Base-by-base conservation (phyloP, 2,329 filamentous ascomycete species). In the Domatiomyces globalis region DNA sequence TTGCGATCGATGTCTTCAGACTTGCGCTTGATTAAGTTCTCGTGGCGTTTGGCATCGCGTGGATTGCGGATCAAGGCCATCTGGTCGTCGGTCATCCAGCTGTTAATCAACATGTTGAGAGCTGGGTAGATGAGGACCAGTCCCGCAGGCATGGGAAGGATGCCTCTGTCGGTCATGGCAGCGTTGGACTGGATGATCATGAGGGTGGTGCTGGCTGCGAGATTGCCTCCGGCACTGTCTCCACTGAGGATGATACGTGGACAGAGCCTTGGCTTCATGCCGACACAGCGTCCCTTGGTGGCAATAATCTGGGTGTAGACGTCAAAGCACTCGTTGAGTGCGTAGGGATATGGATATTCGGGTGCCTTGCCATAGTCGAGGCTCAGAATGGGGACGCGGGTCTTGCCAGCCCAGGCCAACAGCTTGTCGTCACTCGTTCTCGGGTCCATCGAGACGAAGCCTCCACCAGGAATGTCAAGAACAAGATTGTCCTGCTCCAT, bases 11-110 rank as follows among this genome's bases (percentile, higher is more conserved):
- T 60, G 63, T 95, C 86, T 69, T 87, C 85, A 56, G 81, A 88
- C 71, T 98, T 96, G 52, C 86, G 78, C 36, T 83, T 77, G 9
- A 95, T 72, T 51, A 96, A 84, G 22, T 80, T 77, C 52, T 78
- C 77, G 43, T 61, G 57, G 20, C 87, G 78, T 64, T 82, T 81
- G 52, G 81, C 78, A 9, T 87, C 81, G 22, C 56, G 45, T 8
- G 58, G 58, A 56, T 95, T 89, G 58, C 87, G 83, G 56, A 98
- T 94, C 54, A 98, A 71, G 0, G 87, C 81, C 87, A 96, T 94
- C 65, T 98, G 89, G 66, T 96, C 90, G 61, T 96, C 90, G 0
- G 87, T 89, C 89, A 98, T 96, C 92, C 92, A 98, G 66, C 89
- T 95, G 39, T 87, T 87, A 58, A 96, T 96, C 62, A 94, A 95